Evolutionary conservation across 768 basidiomycete genomes (phyloP).

Genomic region (Dioszegia hungarica): DNA sequence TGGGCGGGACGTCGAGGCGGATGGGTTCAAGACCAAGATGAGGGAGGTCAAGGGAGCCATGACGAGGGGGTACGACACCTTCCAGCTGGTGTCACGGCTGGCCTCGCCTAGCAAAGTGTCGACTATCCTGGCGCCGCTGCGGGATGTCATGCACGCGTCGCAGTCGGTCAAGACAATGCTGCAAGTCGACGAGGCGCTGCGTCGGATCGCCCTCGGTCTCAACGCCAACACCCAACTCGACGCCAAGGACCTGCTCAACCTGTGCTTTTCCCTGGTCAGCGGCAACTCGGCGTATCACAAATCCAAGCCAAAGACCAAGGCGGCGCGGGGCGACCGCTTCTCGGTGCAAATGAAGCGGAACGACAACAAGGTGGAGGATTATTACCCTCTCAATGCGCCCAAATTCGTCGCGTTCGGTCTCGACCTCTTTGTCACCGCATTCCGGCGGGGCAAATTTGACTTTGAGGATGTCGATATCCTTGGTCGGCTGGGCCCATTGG

Average conservation of each 20-base stretch:
- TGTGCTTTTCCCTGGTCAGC: constrained; percentile 84
- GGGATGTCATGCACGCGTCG: constrained; percentile 79
- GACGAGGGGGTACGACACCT: constrained; percentile 79
- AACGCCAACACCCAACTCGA: constrained; percentile 72
- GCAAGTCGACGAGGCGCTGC: constrained; percentile 81
- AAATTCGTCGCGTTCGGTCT: constrained; percentile 88
- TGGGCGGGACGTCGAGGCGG: constrained; percentile 76
- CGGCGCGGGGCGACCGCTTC: constrained; percentile 54
- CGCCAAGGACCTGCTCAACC: constrained; percentile 65
- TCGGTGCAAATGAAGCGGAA: constrained; percentile 76
- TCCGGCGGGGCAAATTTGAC: constrained; percentile 79
- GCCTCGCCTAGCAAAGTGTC: constrained; percentile 74
- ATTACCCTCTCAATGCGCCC: constrained; percentile 81
- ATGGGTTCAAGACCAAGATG: constrained; percentile 92
- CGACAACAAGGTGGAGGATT: constrained; percentile 56
- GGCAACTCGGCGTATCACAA: constrained; percentile 85
- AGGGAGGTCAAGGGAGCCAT: constrained; percentile 79
- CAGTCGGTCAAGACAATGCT: constrained; percentile 72
- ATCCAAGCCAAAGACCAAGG: constrained; percentile 52
- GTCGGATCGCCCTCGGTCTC: constrained; percentile 73
- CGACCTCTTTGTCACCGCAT: constrained; percentile 81
- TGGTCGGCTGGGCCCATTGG: constrained; percentile 79
- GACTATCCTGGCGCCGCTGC: constrained; percentile 68
- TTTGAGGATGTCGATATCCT: constrained; percentile 69
- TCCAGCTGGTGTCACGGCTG: constrained; percentile 70